phyloP scores from a whole-genome alignment of 2,329 filamentous ascomycete species.

The Coniosporium uncinatum region DNA sequence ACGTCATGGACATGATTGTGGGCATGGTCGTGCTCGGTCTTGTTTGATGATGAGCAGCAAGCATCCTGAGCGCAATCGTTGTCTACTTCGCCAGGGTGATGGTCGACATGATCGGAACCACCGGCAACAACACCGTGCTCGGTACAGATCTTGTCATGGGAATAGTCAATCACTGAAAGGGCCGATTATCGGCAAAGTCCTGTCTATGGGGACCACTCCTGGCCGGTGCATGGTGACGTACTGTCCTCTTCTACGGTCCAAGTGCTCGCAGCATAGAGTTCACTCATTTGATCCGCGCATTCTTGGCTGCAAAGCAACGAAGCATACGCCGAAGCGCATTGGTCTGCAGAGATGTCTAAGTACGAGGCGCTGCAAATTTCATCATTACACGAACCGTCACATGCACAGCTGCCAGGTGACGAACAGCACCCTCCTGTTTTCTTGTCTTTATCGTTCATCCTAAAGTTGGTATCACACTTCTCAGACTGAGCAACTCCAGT shows the following conservation, averaged over 20 bases:
- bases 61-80: background rate
- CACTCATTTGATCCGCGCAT: background rate
- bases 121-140: background rate
- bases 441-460: too few relatives aligned
- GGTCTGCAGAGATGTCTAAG: too few relatives aligned
- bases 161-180: background rate
- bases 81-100: background rate
- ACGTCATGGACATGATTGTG: too few relatives aligned
- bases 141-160: background rate
- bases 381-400: too few relatives aligned
- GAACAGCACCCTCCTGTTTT: too few relatives aligned
- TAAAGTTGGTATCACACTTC: too few relatives aligned
- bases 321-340: background rate
- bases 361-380: too few relatives aligned
- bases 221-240: background rate
- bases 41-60: background rate
- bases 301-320: constrained; percentile 1
- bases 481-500: too few relatives aligned
- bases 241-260: constrained; percentile 1
- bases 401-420: too few relatives aligned
- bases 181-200: background rate
- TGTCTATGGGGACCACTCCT: background rate
- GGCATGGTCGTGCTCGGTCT: background rate
- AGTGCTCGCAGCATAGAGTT: background rate
- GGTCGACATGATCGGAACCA: background rate